Evolutionary conservation across 192 early-diverging fungal species (phyloP), one percentile per base, ranked within the genome.

Genomic region (Coemansia asiatica): DNA sequence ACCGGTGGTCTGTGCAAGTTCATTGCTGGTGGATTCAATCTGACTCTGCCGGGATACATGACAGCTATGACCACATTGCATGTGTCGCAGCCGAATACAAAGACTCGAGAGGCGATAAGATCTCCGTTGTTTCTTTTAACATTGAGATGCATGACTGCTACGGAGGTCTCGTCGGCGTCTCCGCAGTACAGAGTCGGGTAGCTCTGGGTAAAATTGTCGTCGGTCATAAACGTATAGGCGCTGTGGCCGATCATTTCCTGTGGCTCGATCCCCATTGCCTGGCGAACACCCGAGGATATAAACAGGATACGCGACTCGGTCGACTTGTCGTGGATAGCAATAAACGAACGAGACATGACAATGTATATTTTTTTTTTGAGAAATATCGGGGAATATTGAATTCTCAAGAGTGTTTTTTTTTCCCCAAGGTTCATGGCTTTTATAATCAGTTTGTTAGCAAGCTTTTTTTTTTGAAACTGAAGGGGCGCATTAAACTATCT

Each of bases 261-360:
- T 7, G 62, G 46, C 21, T 47, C 50, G 8, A 44, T 16, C 7
- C 62, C 62, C 62, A 64, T 38, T 9, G 62, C 62, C 35, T 53
- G 50, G 6, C 28, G 51, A 7, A 64, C 62, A 2, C 61, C 62
- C 4, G 62, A 64, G 12, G 62, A 64, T 15, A 64, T 40, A 29
- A 55, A 64, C 23, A 64, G 36, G 16, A 64, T 49, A 22, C 62
- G 62, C 4, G 62, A 51, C 44, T 64, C 62, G 1, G 29, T 13
- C 35, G 62, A 64, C 62, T 64, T 64, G 51, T 64, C 62, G 22
- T 64, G 62, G 49, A 64, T 64, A 0, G 21, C 49, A 2, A 64
- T 64, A 44, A 64, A 64, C 18, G 62, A 64, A 19, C 35, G 46
- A 8, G 29, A 2, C 48, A 62, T 62, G 1, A 2, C n/a, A 44